Base-by-base conservation (phyloP, 2,329 filamentous ascomycete species). In the Alternaria viburni region DNA sequence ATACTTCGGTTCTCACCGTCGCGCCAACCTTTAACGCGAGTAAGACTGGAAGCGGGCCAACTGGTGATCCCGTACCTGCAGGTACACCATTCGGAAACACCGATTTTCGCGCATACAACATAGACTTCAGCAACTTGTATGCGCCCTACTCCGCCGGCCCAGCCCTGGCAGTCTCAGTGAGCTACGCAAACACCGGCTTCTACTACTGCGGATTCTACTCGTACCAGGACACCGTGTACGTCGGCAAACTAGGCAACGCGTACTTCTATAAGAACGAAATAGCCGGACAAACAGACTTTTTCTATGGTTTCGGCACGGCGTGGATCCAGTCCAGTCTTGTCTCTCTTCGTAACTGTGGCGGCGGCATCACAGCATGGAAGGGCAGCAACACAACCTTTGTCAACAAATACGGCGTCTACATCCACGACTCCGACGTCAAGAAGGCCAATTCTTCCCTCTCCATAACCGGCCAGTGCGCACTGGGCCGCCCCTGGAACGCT, bases 301-400 rank as follows among this genome's bases (percentile, higher is more conserved):
- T 91, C 19, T 91, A 90, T 71, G 89, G 88, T 9, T 90, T 90
- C 71, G 89, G 89, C 25, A 91, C 89, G 0, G 83, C 86, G 4
- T 91, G 86, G 83, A 82, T 90, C 44, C 83, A 87, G 59, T 80
- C 82, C 4, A 87, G 85, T 2, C 79, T 81, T 0, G 77, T 91
- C 2, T 80, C 82, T 0, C 82, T 91, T 12, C 85, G 89, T 10
- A 81, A 79, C 69, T 91, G 89, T 67, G 87, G 88, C 5, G 89
- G 89, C 15, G 89, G 89, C 11, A 87, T 91, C 57, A 90, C 88
- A 0, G 89, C 89, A 0, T 91, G 89, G 89, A 91, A 91, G 71
- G 88, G 87, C 26, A 84, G 86, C 0, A 90, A 90, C 76, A 91
- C 88, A 0, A 90, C 88, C 0, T 90, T 88, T 55, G 74, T 77